These are phyloP conservation scores for Pichia inconspicua DNA, from an alignment of 1,139 yeast species.

Conservation along the genomic window DNA sequence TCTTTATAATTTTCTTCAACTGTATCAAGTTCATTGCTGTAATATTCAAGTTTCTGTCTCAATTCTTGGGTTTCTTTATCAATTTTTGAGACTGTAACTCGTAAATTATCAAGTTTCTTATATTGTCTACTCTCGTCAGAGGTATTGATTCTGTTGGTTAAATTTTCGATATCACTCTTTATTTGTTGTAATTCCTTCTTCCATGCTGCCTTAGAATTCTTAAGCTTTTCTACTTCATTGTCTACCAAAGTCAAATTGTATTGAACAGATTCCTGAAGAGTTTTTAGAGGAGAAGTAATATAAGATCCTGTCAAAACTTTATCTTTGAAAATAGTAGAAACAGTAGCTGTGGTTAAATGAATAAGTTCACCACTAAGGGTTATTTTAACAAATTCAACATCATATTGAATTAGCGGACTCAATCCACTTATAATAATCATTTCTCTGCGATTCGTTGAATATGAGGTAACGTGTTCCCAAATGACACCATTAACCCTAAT, in stretches of 20 bases:
- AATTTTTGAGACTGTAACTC: slow-evolving; percentile 34
- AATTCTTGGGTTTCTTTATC: slow-evolving; percentile 33
- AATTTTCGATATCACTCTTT: slow-evolving; percentile 50
- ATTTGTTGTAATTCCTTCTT: slow-evolving; percentile 45
- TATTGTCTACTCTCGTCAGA: slow-evolving; percentile 40
- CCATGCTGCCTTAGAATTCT: slow-evolving; percentile 57
- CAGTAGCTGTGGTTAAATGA: slow-evolving; percentile 36
- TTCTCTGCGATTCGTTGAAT: slow-evolving; percentile 33
- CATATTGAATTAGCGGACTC: slow-evolving; percentile 62
- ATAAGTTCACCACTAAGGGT: slow-evolving; percentile 32
- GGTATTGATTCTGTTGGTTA: slow-evolving; percentile 41
- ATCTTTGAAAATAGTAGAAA: slow-evolving; percentile 36
- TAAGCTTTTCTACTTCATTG: slow-evolving; percentile 42
- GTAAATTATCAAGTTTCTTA: slow-evolving; percentile 36
- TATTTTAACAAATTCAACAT: slow-evolving; percentile 47
- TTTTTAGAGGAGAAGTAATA: slow-evolving; percentile 44
- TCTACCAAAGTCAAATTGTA: slow-evolving; percentile 52
- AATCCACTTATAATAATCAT: slow-evolving; percentile 53
- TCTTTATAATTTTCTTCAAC: slow-evolving; percentile 34
- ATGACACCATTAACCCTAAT: slow-evolving; percentile 52
- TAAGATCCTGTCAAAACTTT: slow-evolving; percentile 33
- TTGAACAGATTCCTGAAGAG: slow-evolving; percentile 55
- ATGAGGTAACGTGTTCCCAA: slow-evolving; percentile 50
- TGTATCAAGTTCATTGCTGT: slow-evolving; percentile 30
- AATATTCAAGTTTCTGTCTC: slow-evolving; percentile 30